These are phyloP conservation scores for Poronia punctata DNA, from an alignment of 495 filamentous ascomycete species.

Conservation along the genomic window DNA sequence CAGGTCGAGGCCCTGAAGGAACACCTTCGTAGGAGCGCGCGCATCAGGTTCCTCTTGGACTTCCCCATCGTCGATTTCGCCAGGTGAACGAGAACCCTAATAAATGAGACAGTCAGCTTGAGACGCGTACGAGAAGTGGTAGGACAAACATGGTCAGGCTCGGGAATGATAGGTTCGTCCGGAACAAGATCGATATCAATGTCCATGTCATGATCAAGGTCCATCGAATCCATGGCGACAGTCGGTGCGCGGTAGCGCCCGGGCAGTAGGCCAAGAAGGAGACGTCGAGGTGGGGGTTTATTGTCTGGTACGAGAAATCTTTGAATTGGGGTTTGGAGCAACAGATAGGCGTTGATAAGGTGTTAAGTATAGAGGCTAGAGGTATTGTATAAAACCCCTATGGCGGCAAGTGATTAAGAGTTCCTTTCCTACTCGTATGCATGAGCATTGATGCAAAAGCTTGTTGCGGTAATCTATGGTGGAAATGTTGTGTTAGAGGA, in stretches of 20 bases:
- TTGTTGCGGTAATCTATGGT: no score
- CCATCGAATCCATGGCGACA: conserved; percentile 45
- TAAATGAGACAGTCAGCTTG: conserved; percentile 11
- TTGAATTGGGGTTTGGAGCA: no score
- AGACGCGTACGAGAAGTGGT: not conserved
- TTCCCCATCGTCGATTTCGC: conserved; percentile 23
- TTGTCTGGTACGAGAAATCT: no score
- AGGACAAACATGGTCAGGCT: conserved; percentile 33
- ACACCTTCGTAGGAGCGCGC: conserved; percentile 57
- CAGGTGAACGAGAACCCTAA: conserved; percentile 30
- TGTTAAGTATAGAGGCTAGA: no score
- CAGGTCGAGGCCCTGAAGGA: conserved; percentile 75
- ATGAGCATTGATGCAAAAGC: no score
- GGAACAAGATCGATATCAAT: conserved; percentile 52
- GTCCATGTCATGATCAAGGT: conserved; percentile 70
- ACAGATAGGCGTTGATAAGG: no score
- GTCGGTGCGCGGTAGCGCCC: not conserved
- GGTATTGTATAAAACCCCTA: no score
- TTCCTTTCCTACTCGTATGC: no score
- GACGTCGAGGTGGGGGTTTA: no score
- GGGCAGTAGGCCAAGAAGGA: not conserved
- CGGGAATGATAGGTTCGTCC: conserved; percentile 33
- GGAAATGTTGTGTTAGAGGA: no score
- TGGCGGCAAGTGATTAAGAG: no score
- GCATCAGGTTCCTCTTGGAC: conserved; percentile 17